phyloP scores from a whole-genome alignment of 2,329 filamentous ascomycete species.

The Ramularia endophylla region DNA sequence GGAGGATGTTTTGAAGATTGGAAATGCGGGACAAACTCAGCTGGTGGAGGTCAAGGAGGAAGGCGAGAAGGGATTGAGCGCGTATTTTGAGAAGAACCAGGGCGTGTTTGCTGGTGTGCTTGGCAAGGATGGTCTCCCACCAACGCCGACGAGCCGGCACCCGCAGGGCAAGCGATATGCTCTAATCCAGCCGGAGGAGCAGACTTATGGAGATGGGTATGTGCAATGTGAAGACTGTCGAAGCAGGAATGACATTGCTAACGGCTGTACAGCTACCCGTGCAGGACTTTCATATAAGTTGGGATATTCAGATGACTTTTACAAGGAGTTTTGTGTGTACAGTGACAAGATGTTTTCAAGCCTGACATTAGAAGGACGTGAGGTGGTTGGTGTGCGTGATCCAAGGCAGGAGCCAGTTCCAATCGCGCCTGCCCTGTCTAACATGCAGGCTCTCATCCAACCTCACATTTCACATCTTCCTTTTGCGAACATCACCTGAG shows the following conservation, averaged over 20 bases:
- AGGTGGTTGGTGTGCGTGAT: too few relatives aligned
- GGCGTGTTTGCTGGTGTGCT: slow-evolving; percentile 54
- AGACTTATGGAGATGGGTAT: slow-evolving; percentile 54
- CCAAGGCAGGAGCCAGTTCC: too few relatives aligned
- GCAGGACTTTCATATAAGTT: slow-evolving; percentile 37
- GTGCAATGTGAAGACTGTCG: slow-evolving; percentile 14
- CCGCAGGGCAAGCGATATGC: slow-evolving; percentile 62
- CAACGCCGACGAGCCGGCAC: slow-evolving; percentile 69
- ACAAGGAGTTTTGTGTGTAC: slow-evolving; percentile 9
- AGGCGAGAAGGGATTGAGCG: slow-evolving; percentile 65
- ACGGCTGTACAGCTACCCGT: slow-evolving; percentile 36
- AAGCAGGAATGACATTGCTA: slow-evolving; percentile 13
- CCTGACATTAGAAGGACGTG: too few relatives aligned
- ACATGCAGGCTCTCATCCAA: too few relatives aligned
- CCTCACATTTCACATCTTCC: too few relatives aligned
- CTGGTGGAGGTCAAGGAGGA: slow-evolving; percentile 71
- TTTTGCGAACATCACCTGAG: too few relatives aligned
- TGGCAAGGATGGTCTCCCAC: slow-evolving; percentile 73
- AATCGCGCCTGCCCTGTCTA: too few relatives aligned
- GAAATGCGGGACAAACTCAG: slow-evolving; percentile 65
- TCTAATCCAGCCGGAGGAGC: slow-evolving; percentile 64
- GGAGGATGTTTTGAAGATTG: slow-evolving; percentile 68
- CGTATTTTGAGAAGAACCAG: slow-evolving; percentile 64
- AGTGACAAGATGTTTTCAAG: slow-evolving; percentile 7
- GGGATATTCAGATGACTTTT: not conserved